Evolutionary conservation across 768 basidiomycete species (phyloP), one percentile per base, ranked within the genome.

Genomic region (Gymnopilus junonius): DNA sequence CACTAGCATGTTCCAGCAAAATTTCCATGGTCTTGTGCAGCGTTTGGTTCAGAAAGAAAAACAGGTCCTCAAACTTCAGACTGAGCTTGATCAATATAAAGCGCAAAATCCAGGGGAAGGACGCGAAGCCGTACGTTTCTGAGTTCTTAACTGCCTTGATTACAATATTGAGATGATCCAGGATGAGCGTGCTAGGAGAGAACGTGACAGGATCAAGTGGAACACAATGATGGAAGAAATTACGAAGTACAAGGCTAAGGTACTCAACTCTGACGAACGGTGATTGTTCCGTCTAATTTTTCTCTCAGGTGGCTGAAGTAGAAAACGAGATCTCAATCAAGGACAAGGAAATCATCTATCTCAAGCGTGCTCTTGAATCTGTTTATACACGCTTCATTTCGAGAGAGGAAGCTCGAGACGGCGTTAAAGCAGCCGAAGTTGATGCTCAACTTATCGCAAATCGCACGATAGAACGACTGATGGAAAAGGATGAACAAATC

Each of bases 301-400:
- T 21, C 40, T 21, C 60, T 0, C 69, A 95, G 91, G 80, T 80
- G 46, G 74, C 74, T 2, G 87, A 89, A 45, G 74, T 87, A 53
- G 87, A 87, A 45, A 74, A 69, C 4, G 67, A 74, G 2, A 46
- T 86, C 2, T 74, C 73, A 4, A 75, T 78, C 58, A 91, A 88
- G 69, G 86, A 90, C 65, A 94, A 93, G 70, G 91, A 95, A 59
- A 81, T 90, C 34, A 66, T 83, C 0, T 92, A 90, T 68, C 82
- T 95, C 39, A 93, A 94, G 70, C 88, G 90, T 14, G 91, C 93
- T n/a, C 79, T 97, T 37, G 93, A 95, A 73, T 90, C 92, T 7
- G 90, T 96, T 4, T 93, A 93, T 74, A 88, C 88, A 11, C 84
- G 91, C n/a, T 90, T 95, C 72, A 80, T 83, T 5, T 79, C 84